Percentiles rank a stretch among this genome's conserved stretches.
Conservation (phyloP, 78 protist species). For the Pigoraptor vietnamica region DNA sequence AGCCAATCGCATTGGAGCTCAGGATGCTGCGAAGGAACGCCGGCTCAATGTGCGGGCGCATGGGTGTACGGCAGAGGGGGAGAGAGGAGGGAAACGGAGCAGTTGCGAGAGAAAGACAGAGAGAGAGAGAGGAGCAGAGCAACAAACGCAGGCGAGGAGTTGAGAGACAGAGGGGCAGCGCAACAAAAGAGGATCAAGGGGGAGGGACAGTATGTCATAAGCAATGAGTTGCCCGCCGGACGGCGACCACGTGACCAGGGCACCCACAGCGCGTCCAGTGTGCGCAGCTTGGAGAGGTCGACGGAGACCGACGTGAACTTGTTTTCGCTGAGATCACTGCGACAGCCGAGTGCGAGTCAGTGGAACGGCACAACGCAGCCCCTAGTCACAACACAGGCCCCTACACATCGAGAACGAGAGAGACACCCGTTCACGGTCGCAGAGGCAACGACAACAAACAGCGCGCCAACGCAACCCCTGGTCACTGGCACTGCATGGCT, state of each 20-base stretch:
- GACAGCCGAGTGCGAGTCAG: too few species aligned
- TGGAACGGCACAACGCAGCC: too few species aligned
- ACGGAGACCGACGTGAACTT: background rate
- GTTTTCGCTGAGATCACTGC: background rate
- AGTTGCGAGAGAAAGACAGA: background rate
- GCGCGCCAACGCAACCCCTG: background rate
- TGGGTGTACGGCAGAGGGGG: background rate
- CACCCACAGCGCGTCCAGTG: background rate
- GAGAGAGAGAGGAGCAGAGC: background rate
- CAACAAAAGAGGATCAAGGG: too few species aligned
- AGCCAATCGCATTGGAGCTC: background rate
- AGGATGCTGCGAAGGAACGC: background rate
- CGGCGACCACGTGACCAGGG: background rate
- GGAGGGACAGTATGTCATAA: too few species aligned
- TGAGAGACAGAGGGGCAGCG: too few species aligned
- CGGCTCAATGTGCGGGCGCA: background rate
- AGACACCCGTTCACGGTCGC: too few species aligned
- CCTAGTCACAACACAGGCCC: background rate
- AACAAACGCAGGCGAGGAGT: too few species aligned
- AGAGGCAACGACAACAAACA: background rate
- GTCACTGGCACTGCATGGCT: too few species aligned
- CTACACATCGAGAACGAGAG: background rate
- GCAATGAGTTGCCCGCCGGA: too few species aligned
- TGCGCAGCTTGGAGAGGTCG: background rate
- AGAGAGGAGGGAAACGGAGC: too few species aligned